phyloP scores from a whole-genome alignment of 352 stramenopile species.

The Phytopythium oedochilum region DNA sequence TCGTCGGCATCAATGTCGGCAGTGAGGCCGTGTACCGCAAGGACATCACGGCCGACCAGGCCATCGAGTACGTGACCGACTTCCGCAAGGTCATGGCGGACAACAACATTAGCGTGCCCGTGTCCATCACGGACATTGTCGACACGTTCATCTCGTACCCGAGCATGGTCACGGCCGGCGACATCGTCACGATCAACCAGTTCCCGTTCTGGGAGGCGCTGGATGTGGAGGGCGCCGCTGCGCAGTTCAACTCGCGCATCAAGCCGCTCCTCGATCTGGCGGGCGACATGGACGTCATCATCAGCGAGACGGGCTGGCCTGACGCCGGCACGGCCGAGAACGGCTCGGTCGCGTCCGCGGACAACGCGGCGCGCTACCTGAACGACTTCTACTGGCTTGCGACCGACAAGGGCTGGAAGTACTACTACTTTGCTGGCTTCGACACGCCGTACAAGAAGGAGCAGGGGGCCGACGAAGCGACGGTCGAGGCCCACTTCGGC shows the following conservation, averaged over 20 bases:
- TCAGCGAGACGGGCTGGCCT: constrained; percentile 81
- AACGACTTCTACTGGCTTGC: constrained; percentile 77
- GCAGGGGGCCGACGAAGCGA: constrained; percentile 35
- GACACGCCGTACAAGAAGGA: constrained; percentile 77
- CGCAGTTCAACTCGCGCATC: constrained; percentile 74
- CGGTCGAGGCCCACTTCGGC: constrained; percentile 75
- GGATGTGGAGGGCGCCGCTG: constrained; percentile 40
- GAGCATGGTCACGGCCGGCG: constrained; percentile 63
- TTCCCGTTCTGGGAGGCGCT: constrained; percentile 85
- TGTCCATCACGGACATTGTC: constrained; percentile 82
- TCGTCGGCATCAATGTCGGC: constrained; percentile 83
- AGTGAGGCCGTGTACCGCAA: constrained; percentile 78
- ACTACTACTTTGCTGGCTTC: constrained; percentile 87
- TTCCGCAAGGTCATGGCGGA: constrained; percentile 68
- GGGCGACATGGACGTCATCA: constrained; percentile 67
- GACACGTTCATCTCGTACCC: constrained; percentile 74
- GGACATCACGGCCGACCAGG: constrained; percentile 65
- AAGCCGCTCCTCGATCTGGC: constrained; percentile 60
- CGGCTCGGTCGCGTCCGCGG: constrained; percentile 47
- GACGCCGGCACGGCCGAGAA: constrained; percentile 57
- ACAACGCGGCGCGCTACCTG: constrained; percentile 58
- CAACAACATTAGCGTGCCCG: constrained; percentile 47
- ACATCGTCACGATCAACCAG: constrained; percentile 83
- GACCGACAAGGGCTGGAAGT: constrained; percentile 64
- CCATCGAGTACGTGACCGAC: constrained; percentile 64